A percentile compares a stretch with the other conserved stretches of the same genome.
Conservation (phyloP, 2,329 filamentous ascomycete species). For the Graphilbum fragrans region DNA sequence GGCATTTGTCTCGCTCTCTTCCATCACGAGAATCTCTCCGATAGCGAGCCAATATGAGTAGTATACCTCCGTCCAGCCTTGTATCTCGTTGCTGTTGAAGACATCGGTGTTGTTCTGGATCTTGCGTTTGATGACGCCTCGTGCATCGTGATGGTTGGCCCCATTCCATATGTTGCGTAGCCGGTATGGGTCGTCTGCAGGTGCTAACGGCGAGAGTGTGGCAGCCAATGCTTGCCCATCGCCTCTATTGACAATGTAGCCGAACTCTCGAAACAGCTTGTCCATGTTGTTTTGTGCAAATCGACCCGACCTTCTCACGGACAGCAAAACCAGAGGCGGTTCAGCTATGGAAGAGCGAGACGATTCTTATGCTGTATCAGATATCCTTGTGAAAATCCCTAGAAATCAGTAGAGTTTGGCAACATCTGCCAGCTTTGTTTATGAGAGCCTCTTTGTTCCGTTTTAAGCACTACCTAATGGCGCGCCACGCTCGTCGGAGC, state of each 20-base stretch:
- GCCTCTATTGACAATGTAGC: conserved; percentile 47
- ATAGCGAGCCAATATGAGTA: conserved; percentile 72
- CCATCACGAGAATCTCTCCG: conserved; percentile 56
- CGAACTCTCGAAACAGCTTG: conserved; percentile 61
- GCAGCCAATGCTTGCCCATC: conserved; percentile 65
- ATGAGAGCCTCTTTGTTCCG: no score
- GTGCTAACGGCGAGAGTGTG: conserved; percentile 60
- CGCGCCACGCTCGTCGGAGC: no score
- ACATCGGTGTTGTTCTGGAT: conserved; percentile 47
- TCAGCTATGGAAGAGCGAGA: no score
- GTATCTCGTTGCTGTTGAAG: conserved; percentile 54
- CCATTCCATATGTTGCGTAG: conserved; percentile 60
- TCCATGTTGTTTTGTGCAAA: conserved; percentile 52
- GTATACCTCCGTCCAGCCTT: conserved; percentile 82
- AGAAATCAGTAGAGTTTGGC: no score
- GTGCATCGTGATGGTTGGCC: conserved; percentile 53
- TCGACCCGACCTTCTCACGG: not conserved
- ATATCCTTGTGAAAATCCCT: no score
- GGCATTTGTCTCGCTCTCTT: conserved; percentile 25
- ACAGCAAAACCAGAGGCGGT: not conserved
- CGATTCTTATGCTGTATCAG: no score
- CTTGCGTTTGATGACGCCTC: conserved; percentile 61
- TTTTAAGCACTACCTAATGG: no score
- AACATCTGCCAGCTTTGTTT: no score
- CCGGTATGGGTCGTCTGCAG: conserved; percentile 48